Evolutionary conservation across 345 rosid genomes (phyloP), one percentile per base, ranked within the genome.

Genomic region (Sonneratia caseolaris): DNA sequence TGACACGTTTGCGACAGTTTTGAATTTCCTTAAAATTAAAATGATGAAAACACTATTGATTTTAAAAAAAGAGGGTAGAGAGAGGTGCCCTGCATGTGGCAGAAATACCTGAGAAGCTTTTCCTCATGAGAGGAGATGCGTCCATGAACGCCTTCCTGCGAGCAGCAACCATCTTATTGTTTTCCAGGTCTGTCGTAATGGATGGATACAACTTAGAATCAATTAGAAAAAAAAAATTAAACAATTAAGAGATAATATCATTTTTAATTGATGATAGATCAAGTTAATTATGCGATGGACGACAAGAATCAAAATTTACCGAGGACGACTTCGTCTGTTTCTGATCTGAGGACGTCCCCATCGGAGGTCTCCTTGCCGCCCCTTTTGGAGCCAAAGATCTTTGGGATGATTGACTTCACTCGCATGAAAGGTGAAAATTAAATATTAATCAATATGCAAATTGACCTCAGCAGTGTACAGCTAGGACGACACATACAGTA

Each of bases 91-190:
- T 27, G 32, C 32, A 27, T 27, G 22, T 35, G 40, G 18, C 48
- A 13, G 49, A 56, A 22, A 36, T 74, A 93, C 99, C 99, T 79
- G 93, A 85, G 83, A 83, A 83, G 71, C 88, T 82, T 81, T 86
- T 95, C 76, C 82, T 76, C 65, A 81, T 81, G 27, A 71, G 14
- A 40, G 88, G 84, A 76, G 92, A 68, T 42, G 80, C 71, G 68
- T 87, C 95, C 51, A 77, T 43, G 79, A 84, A 79, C 0, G 87
- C 72, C 74, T 81, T 79, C 71, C 70, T 82, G 66, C 79, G 77
- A 37, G 83, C 71, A 70, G 56, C 66, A 69, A 76, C 76, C 74
- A 76, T 86, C 71, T 76, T 80, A 35, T 83, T 88, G 68, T 64
- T 71, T 79, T 81, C 98, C 84, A 74, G 37, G 18, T 62, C 66